A percentile compares a stretch with the other conserved stretches of the same genome.
phyloP scores from a whole-genome alignment of 164 flowering plant species.

The Paratinospora sagittata region DNA sequence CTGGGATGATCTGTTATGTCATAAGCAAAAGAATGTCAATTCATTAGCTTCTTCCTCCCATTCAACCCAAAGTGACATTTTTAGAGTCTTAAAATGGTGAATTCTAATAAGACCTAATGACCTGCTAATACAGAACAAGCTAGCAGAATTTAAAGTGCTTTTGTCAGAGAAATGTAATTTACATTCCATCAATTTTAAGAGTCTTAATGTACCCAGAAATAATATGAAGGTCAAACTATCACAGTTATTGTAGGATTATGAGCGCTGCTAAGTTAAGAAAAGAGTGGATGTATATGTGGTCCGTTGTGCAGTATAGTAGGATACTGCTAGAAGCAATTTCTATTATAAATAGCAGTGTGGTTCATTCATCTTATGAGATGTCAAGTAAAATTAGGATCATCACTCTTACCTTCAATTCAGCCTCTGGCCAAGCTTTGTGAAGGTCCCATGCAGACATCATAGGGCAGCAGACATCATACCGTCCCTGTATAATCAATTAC shows the following conservation, averaged over 20 bases:
- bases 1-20: constrained; percentile 47
- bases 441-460: constrained; percentile 99
- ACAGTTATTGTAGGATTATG: not conserved
- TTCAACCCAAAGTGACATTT: not conserved
- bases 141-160: not conserved
- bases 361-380: not conserved
- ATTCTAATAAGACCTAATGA: not conserved
- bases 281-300: not conserved
- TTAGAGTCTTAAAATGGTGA: not conserved
- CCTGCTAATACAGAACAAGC: not conserved
- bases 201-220: not conserved
- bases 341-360: not conserved
- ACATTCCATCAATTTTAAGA: not conserved
- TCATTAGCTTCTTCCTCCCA: not conserved
- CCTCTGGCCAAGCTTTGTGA: constrained; percentile 97
- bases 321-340: not conserved
- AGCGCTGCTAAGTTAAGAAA: not conserved
- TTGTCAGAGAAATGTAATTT: not conserved
- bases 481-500: constrained; percentile 57
- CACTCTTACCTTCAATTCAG: constrained; percentile 66
- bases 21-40: not conserved
- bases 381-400: not conserved
- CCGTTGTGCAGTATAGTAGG: not conserved
- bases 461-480: constrained; percentile 92
- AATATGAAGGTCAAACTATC: not conserved